phyloP scores from a whole-genome alignment of 2,329 filamentous ascomycete species.

The Teratosphaeria destructans region DNA sequence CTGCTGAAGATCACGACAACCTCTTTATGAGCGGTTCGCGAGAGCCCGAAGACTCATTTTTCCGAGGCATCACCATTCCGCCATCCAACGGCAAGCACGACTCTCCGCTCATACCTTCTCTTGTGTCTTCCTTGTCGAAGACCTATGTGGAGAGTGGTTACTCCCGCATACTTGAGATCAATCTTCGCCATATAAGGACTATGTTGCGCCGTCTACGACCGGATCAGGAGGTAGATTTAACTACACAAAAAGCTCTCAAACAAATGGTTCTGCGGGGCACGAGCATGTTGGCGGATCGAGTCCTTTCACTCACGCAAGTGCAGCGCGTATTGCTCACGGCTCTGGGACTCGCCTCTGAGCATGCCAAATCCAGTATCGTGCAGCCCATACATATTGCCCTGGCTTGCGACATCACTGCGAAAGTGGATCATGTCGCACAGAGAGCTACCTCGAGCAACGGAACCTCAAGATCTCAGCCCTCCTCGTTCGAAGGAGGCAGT shows the following conservation, averaged over 20 bases:
- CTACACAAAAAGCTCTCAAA: slow-evolving; percentile 7
- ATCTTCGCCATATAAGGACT: slow-evolving; percentile 53
- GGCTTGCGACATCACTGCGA: slow-evolving; percentile 11
- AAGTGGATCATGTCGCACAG: slow-evolving; percentile 10
- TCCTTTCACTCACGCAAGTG: slow-evolving; percentile 47
- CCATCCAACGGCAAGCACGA: slow-evolving; percentile 28
- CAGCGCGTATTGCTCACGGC: slow-evolving; percentile 48
- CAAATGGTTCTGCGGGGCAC: slow-evolving; percentile 17
- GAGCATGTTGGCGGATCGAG: slow-evolving; percentile 39
- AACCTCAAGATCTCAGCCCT: slow-evolving; percentile 3
- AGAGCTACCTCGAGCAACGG: slow-evolving; percentile 6
- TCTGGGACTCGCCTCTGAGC: slow-evolving; percentile 38
- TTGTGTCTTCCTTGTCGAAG: not conserved
- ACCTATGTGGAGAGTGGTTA: slow-evolving; percentile 9
- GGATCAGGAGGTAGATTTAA: slow-evolving; percentile 10
- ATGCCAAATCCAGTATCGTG: slow-evolving; percentile 20
- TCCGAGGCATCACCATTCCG: slow-evolving; percentile 45
- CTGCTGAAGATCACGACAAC: slow-evolving; percentile 33
- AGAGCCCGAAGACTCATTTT: slow-evolving; percentile 34
- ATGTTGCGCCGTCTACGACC: slow-evolving; percentile 45
- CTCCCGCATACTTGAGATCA: slow-evolving; percentile 39
- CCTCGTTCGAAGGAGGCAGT: not conserved
- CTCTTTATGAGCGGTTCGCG: slow-evolving; percentile 5
- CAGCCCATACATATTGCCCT: slow-evolving; percentile 28
- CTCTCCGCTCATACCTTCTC: slow-evolving; percentile 2